A percentile compares a stretch with the other conserved stretches of the same genome.
Evolutionary conservation across 768 basidiomycete genomes (phyloP).

Genomic region (Serendipita vermifera): DNA sequence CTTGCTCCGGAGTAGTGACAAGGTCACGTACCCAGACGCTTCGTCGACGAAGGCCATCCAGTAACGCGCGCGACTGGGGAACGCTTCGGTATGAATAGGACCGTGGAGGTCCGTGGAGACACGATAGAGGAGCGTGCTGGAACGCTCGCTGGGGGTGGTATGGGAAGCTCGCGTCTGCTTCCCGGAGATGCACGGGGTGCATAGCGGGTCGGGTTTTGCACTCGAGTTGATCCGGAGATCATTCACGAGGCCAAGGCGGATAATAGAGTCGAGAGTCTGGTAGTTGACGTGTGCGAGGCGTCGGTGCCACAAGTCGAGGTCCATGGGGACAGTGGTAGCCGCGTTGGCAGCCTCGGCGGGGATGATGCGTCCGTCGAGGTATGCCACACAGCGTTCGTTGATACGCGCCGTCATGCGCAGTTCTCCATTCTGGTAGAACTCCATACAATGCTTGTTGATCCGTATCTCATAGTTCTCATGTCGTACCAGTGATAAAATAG

Average conservation of each 20-base stretch:
- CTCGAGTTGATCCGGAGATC: conserved; percentile 21
- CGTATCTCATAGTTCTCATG: not conserved
- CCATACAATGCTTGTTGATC: not conserved
- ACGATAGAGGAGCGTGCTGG: conserved; percentile 14
- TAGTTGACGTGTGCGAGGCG: conserved; percentile 22
- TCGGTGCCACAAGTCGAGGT: conserved; percentile 22
- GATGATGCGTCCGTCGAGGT: conserved; percentile 18
- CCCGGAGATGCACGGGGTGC: conserved; percentile 27
- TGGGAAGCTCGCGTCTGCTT: conserved; percentile 25
- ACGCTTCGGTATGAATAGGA: conserved; percentile 15
- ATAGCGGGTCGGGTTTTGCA: conserved; percentile 20
- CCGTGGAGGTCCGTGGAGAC: conserved; percentile 25
- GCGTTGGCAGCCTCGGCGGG: conserved; percentile 9
- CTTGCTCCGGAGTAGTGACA: not conserved
- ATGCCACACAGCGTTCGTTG: conserved; percentile 18
- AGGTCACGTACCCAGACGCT: not conserved
- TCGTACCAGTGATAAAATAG: conserved; percentile 2
- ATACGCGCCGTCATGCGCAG: conserved; percentile 18
- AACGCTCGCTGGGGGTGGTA: conserved; percentile 14
- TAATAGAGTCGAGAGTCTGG: conserved; percentile 15
- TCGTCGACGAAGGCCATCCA: conserved; percentile 7
- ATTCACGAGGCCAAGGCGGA: conserved; percentile 16
- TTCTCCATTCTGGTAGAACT: conserved; percentile 4
- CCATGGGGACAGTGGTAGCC: conserved; percentile 19
- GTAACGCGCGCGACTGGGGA: not conserved